Conservation (phyloP, 1,139 yeast genomes). For the Protomyces inouyei region DNA sequence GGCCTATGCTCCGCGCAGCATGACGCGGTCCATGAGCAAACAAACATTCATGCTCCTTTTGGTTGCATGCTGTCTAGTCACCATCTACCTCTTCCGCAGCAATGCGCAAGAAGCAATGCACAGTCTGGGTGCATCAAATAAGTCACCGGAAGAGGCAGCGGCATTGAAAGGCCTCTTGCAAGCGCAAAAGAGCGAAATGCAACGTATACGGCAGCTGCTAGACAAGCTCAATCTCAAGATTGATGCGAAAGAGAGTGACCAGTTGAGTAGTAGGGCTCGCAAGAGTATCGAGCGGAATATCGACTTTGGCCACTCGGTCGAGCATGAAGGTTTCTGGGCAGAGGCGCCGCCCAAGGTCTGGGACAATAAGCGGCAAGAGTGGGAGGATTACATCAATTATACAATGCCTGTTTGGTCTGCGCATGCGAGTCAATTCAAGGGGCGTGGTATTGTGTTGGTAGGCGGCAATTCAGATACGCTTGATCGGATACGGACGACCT, state of each 20-base stretch:
- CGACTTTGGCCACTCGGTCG: constrained; percentile 25
- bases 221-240: constrained; percentile 17
- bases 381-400: constrained; percentile 23
- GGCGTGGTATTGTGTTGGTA: constrained; percentile 22
- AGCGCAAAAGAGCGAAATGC: constrained; percentile 22
- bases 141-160: background rate
- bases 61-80: background rate
- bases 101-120: background rate
- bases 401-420: constrained; percentile 24
- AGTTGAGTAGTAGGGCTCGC: constrained; percentile 7
- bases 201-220: constrained; percentile 1
- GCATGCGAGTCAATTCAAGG: constrained; percentile 5
- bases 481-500: constrained; percentile 16
- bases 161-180: background rate
- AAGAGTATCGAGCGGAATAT: constrained; percentile 26
- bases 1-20: background rate
- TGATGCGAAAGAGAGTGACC: constrained; percentile 9
- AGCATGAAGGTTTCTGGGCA: constrained; percentile 23
- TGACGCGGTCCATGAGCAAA: background rate
- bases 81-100: background rate
- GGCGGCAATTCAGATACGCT: constrained; percentile 22
- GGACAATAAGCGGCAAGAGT: constrained; percentile 22
- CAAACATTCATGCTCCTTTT: background rate
- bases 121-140: background rate
- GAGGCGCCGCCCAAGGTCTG: constrained; percentile 26